phyloP scores from a whole-genome alignment of 441 rosid genomes.

The Euphorbia celastroides region DNA sequence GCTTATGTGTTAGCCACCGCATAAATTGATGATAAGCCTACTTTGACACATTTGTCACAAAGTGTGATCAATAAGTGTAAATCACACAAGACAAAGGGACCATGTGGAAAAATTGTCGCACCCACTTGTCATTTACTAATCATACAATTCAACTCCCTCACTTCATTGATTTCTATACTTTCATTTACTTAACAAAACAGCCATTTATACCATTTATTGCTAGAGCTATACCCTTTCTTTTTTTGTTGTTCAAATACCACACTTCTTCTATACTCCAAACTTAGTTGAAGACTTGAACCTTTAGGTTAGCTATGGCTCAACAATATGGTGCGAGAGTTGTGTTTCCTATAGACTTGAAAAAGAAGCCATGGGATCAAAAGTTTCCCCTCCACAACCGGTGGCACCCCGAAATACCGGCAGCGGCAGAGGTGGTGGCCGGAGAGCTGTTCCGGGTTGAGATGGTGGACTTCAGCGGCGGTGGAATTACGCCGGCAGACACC shows the following conservation, averaged over 20 bases:
- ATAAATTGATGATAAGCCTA: no score
- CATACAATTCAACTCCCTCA: slow-evolving; percentile 9
- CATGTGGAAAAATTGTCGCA: slow-evolving; percentile 20
- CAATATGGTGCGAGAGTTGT: slow-evolving; percentile 40
- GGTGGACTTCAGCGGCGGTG: slow-evolving; percentile 52
- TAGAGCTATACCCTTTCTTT: slow-evolving; percentile 7
- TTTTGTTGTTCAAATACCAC: neutral
- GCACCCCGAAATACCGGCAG: slow-evolving; percentile 59
- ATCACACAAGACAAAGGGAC: slow-evolving; percentile 24
- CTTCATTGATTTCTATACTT: slow-evolving; percentile 7
- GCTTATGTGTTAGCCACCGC: no score
- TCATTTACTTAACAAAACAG: slow-evolving; percentile 6
- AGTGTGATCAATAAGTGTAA: no score
- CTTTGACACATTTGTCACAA: slow-evolving; percentile 16
- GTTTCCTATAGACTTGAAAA: slow-evolving; percentile 65
- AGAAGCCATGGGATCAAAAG: slow-evolving; percentile 64
- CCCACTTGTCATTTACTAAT: slow-evolving; percentile 19
- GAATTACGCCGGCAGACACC: slow-evolving; percentile 35
- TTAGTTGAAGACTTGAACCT: neutral
- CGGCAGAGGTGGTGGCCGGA: slow-evolving; percentile 33
- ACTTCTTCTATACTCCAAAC: neutral
- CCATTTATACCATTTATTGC: neutral
- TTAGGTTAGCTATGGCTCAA: slow-evolving; percentile 25
- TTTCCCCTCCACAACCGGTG: slow-evolving; percentile 59
- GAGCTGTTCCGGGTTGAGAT: slow-evolving; percentile 57